Conservation (phyloP, 1,284 basidiomycete genomes). For the Cutaneotrichosporon cavernicola region DNA sequence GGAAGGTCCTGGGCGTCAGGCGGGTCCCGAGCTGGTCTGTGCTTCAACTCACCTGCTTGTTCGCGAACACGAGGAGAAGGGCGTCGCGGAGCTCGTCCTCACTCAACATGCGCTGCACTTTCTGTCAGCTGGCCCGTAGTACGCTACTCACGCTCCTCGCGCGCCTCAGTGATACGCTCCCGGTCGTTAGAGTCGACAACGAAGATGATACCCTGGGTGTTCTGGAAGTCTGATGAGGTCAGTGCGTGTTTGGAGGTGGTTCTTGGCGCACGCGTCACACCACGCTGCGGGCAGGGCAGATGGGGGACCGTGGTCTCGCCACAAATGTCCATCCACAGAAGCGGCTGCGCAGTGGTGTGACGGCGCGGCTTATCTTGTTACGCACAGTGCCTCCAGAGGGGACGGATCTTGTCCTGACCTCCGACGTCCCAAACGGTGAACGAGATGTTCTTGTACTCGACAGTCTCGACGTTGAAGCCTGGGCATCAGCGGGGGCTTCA, state of each 20-base stretch:
- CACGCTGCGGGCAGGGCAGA: background rate
- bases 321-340: background rate
- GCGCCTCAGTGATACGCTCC: slow-evolving; percentile 98
- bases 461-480: slow-evolving; percentile 97
- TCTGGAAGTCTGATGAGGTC: slow-evolving; percentile 87
- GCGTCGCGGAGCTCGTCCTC: slow-evolving; percentile 99
- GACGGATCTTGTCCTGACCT: slow-evolving; percentile 97
- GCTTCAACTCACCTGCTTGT: slow-evolving; percentile 71
- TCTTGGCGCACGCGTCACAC: slow-evolving; percentile 3
- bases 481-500: background rate
- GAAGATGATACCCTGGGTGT: slow-evolving; percentile 99
- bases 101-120: slow-evolving; percentile 95
- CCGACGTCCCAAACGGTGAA: slow-evolving; percentile 99
- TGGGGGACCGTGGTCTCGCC: background rate
- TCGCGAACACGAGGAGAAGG: slow-evolving; percentile 96
- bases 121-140: background rate
- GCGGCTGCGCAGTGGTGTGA: background rate
- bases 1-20: slow-evolving; percentile 69
- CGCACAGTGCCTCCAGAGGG: slow-evolving; percentile 81
- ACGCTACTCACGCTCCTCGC: slow-evolving; percentile 73
- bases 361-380: background rate
- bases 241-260: background rate
- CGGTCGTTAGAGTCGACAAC: slow-evolving; percentile 99
- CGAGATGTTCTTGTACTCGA: slow-evolving; percentile 99
- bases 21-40: background rate